These are phyloP conservation scores for Termitomyces sp. DNA, from an alignment of 768 basidiomycete species.

Conservation along the genomic window DNA sequence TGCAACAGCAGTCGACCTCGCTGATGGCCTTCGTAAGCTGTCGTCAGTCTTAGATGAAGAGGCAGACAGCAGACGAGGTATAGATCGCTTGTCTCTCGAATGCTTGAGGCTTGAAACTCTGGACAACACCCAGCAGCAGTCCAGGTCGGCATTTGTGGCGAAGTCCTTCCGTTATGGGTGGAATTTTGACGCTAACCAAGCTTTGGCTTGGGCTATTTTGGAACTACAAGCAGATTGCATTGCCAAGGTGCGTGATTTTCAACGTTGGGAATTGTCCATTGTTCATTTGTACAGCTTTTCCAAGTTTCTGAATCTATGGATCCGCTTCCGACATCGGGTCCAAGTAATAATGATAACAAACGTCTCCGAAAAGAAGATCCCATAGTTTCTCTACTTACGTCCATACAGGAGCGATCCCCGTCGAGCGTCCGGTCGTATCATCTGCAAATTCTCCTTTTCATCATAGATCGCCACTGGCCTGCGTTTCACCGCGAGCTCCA, in stretches of 20 bases:
- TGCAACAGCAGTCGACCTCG: constrained; percentile 32
- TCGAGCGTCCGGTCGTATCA: constrained; percentile 39
- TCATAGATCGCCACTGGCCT: constrained; percentile 77
- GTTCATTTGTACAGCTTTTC: constrained; percentile 46
- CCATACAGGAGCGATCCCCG: constrained; percentile 34
- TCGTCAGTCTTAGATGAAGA: constrained; percentile 59
- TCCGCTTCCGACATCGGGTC: constrained; percentile 20
- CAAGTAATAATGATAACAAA: constrained; percentile 37
- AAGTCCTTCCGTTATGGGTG: constrained; percentile 70
- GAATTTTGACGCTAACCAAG: constrained; percentile 67
- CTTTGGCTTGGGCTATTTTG: constrained; percentile 73
- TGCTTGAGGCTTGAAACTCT: constrained; percentile 54
- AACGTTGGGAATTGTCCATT: neutral
- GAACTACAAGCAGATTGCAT: constrained; percentile 81
- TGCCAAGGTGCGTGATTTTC: constrained; percentile 45
- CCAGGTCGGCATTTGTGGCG: constrained; percentile 47
- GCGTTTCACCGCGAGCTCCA: constrained; percentile 57
- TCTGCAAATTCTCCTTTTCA: constrained; percentile 80
- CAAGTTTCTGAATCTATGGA: constrained; percentile 56
- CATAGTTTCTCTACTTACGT: constrained; percentile 48
- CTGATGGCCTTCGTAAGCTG: constrained; percentile 45
- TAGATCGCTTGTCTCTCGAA: constrained; percentile 63
- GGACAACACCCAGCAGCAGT: constrained; percentile 12
- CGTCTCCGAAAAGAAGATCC: constrained; percentile 57
- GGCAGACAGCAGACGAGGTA: constrained; percentile 58